Evolutionary conservation across 306 rosid genomes (phyloP), one percentile per base, ranked within the genome.

Genomic region (Prosopis cineraria): DNA sequence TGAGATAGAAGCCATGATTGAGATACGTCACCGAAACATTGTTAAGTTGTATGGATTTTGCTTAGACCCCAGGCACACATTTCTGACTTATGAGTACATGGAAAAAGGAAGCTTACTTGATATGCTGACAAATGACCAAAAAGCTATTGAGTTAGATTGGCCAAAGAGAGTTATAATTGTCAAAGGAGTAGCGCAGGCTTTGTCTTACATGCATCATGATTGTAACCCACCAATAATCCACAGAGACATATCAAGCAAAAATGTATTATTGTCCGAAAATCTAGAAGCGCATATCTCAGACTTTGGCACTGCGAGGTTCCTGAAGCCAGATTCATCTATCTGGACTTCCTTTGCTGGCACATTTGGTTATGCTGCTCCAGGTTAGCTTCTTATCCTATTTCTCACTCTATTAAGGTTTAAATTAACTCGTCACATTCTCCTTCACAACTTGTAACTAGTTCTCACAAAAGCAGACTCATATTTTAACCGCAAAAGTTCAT

Each of bases 351-450:
- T 81, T 70, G 81, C 63, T 0, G 81, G 81, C 22, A 76, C 81
- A 58, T 63, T 60, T 16, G 85, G 77, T 52, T 75, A 81, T 20
- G 71, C 72, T 29, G 77, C 80, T 24, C 84, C 81, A 75, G 77
- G 80, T 10, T 1, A 43, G 19, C 2, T 8, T 7, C 9, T n/a
- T 19, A n/a, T 19, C 3, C 59, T 25, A 1, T 19, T 0, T n/a
- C 27, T 52, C 7, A n/a, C 27, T 47, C n/a, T 47, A 4, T 37
- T 37, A 2, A 37, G 40, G 6, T 37, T 37, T 37, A 7, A 31
- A 31, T 31, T 31, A 31, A 31, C 16, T 45, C 16, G n/a, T n/a
- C n/a, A n/a, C n/a, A n/a, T n/a, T n/a, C n/a, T n/a, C n/a, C n/a
- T n/a, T n/a, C n/a, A n/a, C n/a, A n/a, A n/a, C n/a, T n/a, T n/a